These are phyloP conservation scores for Vigna reflexopilosa DNA, from an alignment of 306 rosid genomes.

Conservation along the genomic window DNA sequence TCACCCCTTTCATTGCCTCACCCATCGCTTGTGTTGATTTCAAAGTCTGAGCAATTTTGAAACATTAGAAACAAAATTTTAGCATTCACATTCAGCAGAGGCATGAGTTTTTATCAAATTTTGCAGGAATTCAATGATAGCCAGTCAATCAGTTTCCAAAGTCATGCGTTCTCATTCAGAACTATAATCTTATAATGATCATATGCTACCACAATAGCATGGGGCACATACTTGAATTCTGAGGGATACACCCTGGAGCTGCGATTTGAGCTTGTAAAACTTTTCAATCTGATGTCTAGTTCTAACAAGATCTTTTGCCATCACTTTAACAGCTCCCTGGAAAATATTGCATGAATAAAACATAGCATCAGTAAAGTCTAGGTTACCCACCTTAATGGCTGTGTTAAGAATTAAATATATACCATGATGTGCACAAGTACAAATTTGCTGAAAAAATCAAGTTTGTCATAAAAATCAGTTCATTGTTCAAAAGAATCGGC, in stretches of 20 bases:
- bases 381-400: neutral
- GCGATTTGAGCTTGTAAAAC: constrained; percentile 89
- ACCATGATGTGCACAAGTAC: neutral
- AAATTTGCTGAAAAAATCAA: constrained; percentile 14
- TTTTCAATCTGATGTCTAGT: constrained; percentile 91
- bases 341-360: constrained; percentile 43
- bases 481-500: neutral
- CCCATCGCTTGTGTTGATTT: constrained; percentile 99
- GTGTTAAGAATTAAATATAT: constrained; percentile 12
- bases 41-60: constrained; percentile 65
- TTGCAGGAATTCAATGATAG: neutral
- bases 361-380: constrained; percentile 2
- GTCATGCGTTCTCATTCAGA: neutral
- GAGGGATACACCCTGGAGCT: constrained; percentile 91
- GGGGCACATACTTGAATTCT: constrained; percentile 73
- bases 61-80: constrained; percentile 1
- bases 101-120: neutral
- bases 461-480: constrained; percentile 18
- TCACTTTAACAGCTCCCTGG: constrained; percentile 91
- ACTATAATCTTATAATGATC: constrained; percentile 1
- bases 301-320: constrained; percentile 94
- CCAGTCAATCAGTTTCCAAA: neutral
- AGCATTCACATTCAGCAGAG: neutral
- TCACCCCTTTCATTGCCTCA: constrained; percentile 99
- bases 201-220: constrained; percentile 12